Evolutionary conservation across 345 rosid species (phyloP), one percentile per base, ranked within the genome.

Genomic region (Eutrema japonicum): DNA sequence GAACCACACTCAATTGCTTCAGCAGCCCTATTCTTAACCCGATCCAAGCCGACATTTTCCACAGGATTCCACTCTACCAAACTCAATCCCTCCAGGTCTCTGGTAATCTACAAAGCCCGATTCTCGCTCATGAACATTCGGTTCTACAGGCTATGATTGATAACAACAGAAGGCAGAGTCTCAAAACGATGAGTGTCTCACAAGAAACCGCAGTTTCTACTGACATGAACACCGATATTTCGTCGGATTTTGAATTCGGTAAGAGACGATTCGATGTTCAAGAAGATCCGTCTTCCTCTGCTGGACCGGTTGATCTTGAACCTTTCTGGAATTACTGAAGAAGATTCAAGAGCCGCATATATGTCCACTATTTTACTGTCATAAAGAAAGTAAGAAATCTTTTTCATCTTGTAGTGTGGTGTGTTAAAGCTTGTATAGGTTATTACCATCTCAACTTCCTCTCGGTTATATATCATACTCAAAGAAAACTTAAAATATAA

Each of bases 291-390:
- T 78, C 91, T 66, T 82, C 86, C 55, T 83, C 88, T 0, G 76
- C 81, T 10, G 83, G 73, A 56, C 78, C 87, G 2, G 71, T 80
- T 64, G 90, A 85, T 63, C 82, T 88, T 70, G 92, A 84, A 62
- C 79, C 81, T 73, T 75, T 92, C 27, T 90, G 98, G 98, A 86
- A 79, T 81, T 89, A 81, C 79, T 89, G 80, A 84, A 71, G 62
- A 71, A 49, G 50, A 51, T 43, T 51, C 56, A 71, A 49, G 52
- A 37, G 3, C 36, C 32, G 38, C 29, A 0, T 22, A 22, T 22
- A 22, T 43, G 14, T 10, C 30, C 53, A 22, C 52, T 76, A 46
- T 47, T 38, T 45, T 69, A 76, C 52, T 46, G 59, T 76, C 68
- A 8, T 45, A 16, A 76, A 62, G 43, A 68, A 76, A 69, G 75